Evolutionary conservation across 805 yeast species (phyloP), one percentile per base, ranked within the genome.

Genomic region (Maudiozyma bulderi): DNA sequence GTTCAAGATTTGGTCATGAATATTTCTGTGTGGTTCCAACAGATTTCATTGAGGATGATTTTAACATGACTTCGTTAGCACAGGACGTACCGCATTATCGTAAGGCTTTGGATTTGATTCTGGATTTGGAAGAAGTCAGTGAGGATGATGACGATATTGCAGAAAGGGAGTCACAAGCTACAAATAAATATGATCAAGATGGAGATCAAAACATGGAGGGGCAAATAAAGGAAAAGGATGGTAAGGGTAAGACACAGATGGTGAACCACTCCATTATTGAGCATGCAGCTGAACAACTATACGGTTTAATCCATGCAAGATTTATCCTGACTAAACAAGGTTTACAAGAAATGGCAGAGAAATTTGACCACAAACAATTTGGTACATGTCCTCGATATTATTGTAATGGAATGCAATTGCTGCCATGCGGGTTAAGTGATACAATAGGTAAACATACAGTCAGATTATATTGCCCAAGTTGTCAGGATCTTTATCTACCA

Each of bases 1-100:
- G 95, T 62, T 76, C 84, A 44, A 71, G 80, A 57, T 84, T 82
- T 59, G 91, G 91, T 28, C 91, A 86, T 64, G 95, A 93, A 62
- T 91, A 82, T 65, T 89, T 89, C 66, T 95, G 90, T 42, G 95
- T 90, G 57, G 96, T 93, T 6, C 76, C 89, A 1, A 88, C 86
- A 44, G 96, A 88, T 45, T 93, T 89, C 66, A 87, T 93, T 52
- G 97, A 90, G 59, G 99, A 93, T 67, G 98, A 93, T 57, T 93
- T 93, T 74, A 93, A 93, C 64, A 74, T 93, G 59, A 90, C 98
- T 1, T 97, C 98, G 1, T 74, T 93, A 47, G 75, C 84, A 33
- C 77, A 82, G 55, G 80, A 86, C 50, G 96, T 93, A 8, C 95
- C 97, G 4, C 86, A 82, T 63, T 93, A 90, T 66, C 73, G 91